Base-by-base conservation (phyloP, 805 yeast genomes). In the Isabelozyma pseudorhagii region DNA sequence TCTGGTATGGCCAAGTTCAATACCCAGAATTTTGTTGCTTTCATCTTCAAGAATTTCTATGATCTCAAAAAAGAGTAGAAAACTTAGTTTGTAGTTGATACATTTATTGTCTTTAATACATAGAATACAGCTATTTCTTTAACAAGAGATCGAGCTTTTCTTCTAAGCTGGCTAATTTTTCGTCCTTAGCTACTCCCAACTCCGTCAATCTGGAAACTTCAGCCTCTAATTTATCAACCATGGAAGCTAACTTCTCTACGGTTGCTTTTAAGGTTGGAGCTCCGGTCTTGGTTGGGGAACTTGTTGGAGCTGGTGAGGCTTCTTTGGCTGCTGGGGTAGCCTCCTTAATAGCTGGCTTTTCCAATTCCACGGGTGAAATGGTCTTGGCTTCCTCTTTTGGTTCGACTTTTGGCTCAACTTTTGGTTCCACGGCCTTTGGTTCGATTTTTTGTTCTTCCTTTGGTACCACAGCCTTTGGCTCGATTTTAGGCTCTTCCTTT, bases 1-100 rank as follows among this genome's bases (percentile, higher is more conserved):
- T 84, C 84, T 50, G 87, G 84, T 0, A 79, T 79, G 77, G 91
- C 83, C 6, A 72, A 74, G 18, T 82, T 92, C 55, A 84, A 86
- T 62, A 84, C 96, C 4, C 80, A 85, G 50, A 75, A 82, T 47
- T 69, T 90, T 57, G 75, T 87, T 17, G 80, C 82, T 13, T 81
- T 92, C 52, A 80, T 92, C 18, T 85, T 90, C 66, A 78, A 78
- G 55, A 86, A 87, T 66, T 91, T 91, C 63, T 88, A 87, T 59
- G 87, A 85, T 56, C 68, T 77, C 34, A 66, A 68, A 48, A 64
- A 61, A 49, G 71, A 69, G 25, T 59, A 51, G 46, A 25, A 21
- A 11, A 17, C 11, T 3, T 40, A 15, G 15, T 8, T 18, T 9
- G 18, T 40, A 38, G 14, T 38, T 38, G 17, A n/a, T 13, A 42